phyloP scores from a whole-genome alignment of 352 stramenopile genomes.

The Discostella stelligera region DNA sequence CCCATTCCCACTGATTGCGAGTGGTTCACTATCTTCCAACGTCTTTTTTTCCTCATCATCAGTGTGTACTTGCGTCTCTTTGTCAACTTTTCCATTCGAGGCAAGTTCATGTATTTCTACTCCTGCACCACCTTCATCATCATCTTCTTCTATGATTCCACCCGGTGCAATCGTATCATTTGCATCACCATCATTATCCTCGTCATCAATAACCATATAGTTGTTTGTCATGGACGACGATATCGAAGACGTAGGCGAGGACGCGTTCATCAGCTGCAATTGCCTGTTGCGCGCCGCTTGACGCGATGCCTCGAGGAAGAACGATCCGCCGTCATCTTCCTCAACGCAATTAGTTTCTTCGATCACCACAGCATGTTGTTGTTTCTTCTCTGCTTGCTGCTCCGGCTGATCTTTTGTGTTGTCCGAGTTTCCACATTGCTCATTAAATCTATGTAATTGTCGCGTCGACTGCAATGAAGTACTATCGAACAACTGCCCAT shows the following conservation, averaged over 20 bases:
- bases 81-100: too few species aligned
- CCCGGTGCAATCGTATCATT: not conserved
- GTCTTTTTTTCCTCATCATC: not conserved
- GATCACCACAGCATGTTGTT: not conserved
- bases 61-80: not conserved
- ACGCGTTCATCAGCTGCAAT: slow-evolving; percentile 8
- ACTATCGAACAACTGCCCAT: not conserved
- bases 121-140: not conserved
- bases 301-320: slow-evolving; percentile 16
- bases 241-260: slow-evolving; percentile 6
- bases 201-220: not conserved
- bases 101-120: too few species aligned
- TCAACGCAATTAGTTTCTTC: not conserved
- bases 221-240: not conserved
- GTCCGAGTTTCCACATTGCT: not conserved
- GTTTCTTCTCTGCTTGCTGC: not conserved
- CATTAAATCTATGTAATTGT: slow-evolving; percentile 11
- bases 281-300: slow-evolving; percentile 7
- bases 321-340: slow-evolving; percentile 9
- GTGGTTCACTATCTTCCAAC: not conserved
- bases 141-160: not conserved
- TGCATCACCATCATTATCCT: not conserved
- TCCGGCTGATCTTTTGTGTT: not conserved
- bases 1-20: too few species aligned
- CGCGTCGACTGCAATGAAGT: not conserved